Conservation (phyloP, 2,329 filamentous ascomycete species). For the Elsinoe perseae region DNA sequence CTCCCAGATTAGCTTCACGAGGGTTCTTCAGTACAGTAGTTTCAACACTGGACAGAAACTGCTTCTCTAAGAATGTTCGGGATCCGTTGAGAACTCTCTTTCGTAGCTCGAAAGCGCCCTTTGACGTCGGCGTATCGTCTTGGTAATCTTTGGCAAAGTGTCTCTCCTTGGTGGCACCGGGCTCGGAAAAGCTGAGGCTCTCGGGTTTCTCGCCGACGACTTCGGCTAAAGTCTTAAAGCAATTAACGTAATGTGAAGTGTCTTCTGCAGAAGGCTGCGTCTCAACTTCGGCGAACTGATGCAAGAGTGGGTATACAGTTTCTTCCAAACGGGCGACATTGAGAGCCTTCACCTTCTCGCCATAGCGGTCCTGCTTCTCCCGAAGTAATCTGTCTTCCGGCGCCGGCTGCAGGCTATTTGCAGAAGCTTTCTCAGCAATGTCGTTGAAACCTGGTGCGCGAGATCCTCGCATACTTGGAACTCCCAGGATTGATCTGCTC, state of each 20-base stretch:
- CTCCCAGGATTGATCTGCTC: constrained; percentile 80
- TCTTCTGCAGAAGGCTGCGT: constrained; percentile 58
- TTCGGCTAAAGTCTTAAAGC: constrained; percentile 71
- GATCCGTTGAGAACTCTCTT: constrained; percentile 76
- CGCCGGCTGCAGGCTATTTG: constrained; percentile 39
- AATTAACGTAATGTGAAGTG: constrained; percentile 59
- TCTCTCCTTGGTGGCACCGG: constrained; percentile 63
- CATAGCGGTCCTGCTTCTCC: constrained; percentile 76
- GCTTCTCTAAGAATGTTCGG: constrained; percentile 68
- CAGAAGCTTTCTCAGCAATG: constrained; percentile 40
- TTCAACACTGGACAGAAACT: constrained; percentile 73
- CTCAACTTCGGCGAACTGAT: constrained; percentile 69
- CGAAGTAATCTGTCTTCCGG: constrained; percentile 68
- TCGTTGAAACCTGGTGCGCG: constrained; percentile 33
- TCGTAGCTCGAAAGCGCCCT: constrained; percentile 57
- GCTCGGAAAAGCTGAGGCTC: constrained; percentile 50
- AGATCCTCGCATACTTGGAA: constrained; percentile 52
- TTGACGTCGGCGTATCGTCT: constrained; percentile 61
- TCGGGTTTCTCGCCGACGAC: constrained; percentile 67
- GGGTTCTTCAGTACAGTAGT: constrained; percentile 72
- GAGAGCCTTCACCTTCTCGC: constrained; percentile 68
- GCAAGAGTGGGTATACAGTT: constrained; percentile 62
- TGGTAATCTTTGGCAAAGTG: constrained; percentile 71
- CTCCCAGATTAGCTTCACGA: constrained; percentile 80
- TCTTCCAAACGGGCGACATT: constrained; percentile 64